Percentiles rank a stretch among this genome's conserved stretches.
Evolutionary conservation across 495 filamentous ascomycete species (phyloP).

Genomic region (Penicillium herquei): DNA sequence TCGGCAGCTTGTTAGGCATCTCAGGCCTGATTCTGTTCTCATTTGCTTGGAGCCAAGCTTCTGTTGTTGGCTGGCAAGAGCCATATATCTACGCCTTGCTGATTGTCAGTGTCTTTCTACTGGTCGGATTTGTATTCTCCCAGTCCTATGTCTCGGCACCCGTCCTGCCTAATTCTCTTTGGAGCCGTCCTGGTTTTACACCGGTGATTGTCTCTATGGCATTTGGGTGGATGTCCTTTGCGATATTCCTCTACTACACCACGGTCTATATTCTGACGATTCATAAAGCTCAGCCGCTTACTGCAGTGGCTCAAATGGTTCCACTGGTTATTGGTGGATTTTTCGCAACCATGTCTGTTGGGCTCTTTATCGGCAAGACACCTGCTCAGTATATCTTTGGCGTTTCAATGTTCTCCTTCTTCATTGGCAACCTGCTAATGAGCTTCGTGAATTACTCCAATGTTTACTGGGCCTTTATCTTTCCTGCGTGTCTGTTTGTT

Average conservation of each 20-base stretch:
- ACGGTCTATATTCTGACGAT: conserved; percentile 34
- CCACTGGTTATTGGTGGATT: conserved; percentile 38
- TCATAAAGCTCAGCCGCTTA: conserved; percentile 27
- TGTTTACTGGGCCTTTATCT: conserved; percentile 35
- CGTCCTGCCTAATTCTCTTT: conserved; percentile 34
- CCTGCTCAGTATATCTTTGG: conserved; percentile 39
- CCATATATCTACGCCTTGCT: conserved; percentile 35
- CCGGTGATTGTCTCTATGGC: conserved; percentile 37
- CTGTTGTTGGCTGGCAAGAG: conserved; percentile 31
- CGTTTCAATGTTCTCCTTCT: conserved; percentile 41
- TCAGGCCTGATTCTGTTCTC: conserved; percentile 26
- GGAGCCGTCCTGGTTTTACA: conserved; percentile 32
- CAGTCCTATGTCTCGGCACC: conserved; percentile 19
- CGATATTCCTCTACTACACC: conserved; percentile 46
- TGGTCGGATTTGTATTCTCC: conserved; percentile 29
- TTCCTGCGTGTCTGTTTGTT: conserved; percentile 39
- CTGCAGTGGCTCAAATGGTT: conserved; percentile 29
- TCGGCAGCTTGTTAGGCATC: conserved; percentile 42
- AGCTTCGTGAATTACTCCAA: conserved; percentile 24
- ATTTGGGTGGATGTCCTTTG: conserved; percentile 39
- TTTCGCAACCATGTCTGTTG: conserved; percentile 33
- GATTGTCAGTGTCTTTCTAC: conserved; percentile 31
- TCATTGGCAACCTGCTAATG: conserved; percentile 30
- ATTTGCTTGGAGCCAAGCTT: conserved; percentile 41
- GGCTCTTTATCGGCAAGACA: conserved; percentile 34